These are phyloP conservation scores for Dunaliella primolecta DNA, from an alignment of 139 green algal species.

Conservation along the genomic window DNA sequence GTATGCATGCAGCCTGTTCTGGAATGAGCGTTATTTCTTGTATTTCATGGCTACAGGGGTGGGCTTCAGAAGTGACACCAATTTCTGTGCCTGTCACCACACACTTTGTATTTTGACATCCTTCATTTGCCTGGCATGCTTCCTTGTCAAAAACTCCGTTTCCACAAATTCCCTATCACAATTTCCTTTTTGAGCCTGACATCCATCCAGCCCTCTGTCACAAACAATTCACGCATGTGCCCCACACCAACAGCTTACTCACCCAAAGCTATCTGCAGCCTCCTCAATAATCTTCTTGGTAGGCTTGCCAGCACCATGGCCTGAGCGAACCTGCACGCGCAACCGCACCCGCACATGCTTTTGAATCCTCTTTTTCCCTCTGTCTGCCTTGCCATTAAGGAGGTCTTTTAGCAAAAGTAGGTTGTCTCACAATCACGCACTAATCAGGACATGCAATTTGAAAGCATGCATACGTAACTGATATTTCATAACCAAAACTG, in stretches of 20 bases:
- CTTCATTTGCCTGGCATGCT: not conserved
- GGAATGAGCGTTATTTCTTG: too few relatives aligned
- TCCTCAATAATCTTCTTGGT: conserved; percentile 86
- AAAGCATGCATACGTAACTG: conserved; percentile 50
- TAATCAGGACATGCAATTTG: too few relatives aligned
- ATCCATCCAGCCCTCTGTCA: not conserved
- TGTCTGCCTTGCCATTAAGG: too few relatives aligned
- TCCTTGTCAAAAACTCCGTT: not conserved
- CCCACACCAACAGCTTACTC: not conserved
- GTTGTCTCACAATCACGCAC: too few relatives aligned
- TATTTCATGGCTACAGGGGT: not conserved
- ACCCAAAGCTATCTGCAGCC: conserved; percentile 45
- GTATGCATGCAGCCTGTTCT: too few relatives aligned
- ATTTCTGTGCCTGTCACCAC: not conserved
- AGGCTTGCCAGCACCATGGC: conserved; percentile 87
- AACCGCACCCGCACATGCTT: too few relatives aligned
- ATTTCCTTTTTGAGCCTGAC: too few relatives aligned
- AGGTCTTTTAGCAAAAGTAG: too few relatives aligned
- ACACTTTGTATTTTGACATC: not conserved
- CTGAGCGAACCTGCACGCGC: conserved; percentile 69
- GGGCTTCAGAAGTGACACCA: not conserved
- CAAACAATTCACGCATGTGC: not conserved
- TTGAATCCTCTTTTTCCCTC: too few relatives aligned
- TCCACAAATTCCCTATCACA: too few relatives aligned
- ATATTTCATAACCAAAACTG: not conserved